Conservation (phyloP, 148 eudicot genomes). For the Suaeda aralocaspica region DNA sequence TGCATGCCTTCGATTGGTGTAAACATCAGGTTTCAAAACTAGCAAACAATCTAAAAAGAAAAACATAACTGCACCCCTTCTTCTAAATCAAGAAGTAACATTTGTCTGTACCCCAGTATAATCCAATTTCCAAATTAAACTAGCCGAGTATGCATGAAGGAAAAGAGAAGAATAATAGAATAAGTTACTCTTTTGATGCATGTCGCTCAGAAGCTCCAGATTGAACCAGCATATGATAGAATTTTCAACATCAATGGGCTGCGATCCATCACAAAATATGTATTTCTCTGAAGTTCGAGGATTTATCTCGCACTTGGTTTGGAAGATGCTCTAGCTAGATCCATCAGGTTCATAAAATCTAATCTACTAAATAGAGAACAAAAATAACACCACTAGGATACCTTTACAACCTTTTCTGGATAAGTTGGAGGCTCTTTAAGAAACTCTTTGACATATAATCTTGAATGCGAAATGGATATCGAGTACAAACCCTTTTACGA, state of each 20-base stretch:
- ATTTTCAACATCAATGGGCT: conserved; percentile 50
- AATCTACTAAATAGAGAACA: conserved; percentile 3
- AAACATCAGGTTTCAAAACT: not conserved
- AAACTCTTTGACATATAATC: conserved; percentile 61
- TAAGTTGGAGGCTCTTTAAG: conserved; percentile 44
- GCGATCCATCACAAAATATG: conserved; percentile 45
- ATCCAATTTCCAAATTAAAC: not conserved
- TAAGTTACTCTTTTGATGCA: conserved; percentile 61
- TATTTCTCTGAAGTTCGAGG: conserved; percentile 53
- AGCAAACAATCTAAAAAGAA: not conserved
- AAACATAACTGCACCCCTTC: not conserved
- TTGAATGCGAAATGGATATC: conserved; percentile 51
- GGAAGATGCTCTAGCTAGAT: conserved; percentile 51
- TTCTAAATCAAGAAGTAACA: not conserved
- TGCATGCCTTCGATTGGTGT: not conserved
- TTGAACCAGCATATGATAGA: conserved; percentile 57
- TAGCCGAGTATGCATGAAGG: not conserved
- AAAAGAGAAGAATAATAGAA: conserved; percentile 8
- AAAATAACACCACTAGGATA: conserved; percentile 1
- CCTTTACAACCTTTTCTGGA: conserved; percentile 34
- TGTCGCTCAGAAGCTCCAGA: conserved; percentile 65
- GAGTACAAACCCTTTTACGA: conserved; percentile 49
- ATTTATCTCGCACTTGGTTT: conserved; percentile 47
- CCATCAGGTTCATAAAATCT: conserved; percentile 3
- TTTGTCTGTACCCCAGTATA: not conserved